Base-by-base conservation (phyloP, 164 flowering plant species). In the Sedum album region DNA sequence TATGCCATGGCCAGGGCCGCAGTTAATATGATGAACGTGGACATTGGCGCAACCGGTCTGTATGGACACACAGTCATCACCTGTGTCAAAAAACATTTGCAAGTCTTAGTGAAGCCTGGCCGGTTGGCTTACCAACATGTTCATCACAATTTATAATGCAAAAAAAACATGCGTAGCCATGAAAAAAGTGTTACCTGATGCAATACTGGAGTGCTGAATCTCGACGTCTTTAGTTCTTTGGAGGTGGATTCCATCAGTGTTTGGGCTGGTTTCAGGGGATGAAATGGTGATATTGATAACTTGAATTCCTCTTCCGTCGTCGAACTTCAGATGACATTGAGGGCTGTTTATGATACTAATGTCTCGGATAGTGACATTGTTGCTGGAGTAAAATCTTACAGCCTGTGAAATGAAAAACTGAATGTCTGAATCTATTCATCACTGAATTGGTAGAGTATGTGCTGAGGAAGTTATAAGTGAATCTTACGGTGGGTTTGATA, bases 1-100 rank as follows among this genome's bases (percentile, higher is more conserved):
- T 51, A 93, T 86, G 0, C 98, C 98, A 78, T 90, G 98, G 9
- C 98, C 98, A 33, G 97, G 98, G 48, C 97, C 96, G 73, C 98
- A 91, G 48, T 80, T 80, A 25, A 89, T 80, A 66, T 84, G 81
- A 71, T 87, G 91, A n/a, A 88, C 68, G 67, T 85, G 83, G 55
- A 93, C 66, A 65, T 85, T 81, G 23, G 88, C 80, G 75, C 93
- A 86, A 2, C 95, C 98, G 2, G 90, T 90, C 74, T 88, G 92
- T 67, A 93, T 89, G 38, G 98, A 93, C 30, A 93, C 82, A 81
- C 98, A 93, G 75, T 93, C 98, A 84, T 93, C 98, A 48, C 96
- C 98, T 92, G 82, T 65, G 38, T 35, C 38, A 7, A 35, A 35
- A 4, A 26, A 57, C 26, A 13, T 44, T 25, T 65, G 38, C 10